Percentiles rank a stretch among this genome's conserved stretches.
Evolutionary conservation across 2,329 filamentous ascomycete genomes (phyloP).

Genomic region (Botrytis tulipae): DNA sequence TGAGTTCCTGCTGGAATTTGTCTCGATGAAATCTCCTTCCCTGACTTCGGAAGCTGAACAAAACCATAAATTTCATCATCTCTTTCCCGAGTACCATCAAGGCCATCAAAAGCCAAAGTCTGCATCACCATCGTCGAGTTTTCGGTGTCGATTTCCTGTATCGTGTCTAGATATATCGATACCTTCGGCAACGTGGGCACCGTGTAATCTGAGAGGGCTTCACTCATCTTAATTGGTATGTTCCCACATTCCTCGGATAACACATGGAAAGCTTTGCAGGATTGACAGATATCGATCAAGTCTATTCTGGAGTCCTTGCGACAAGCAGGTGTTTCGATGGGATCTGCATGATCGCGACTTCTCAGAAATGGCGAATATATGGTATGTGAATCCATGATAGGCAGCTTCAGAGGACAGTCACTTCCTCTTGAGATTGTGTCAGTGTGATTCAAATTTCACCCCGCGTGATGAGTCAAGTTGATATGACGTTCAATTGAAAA

Average conservation of each 20-base stretch:
- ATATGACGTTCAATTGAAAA: background rate
- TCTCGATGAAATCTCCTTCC: background rate
- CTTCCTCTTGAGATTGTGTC: background rate
- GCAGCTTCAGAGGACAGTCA: background rate
- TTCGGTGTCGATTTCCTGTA: background rate
- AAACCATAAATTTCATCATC: background rate
- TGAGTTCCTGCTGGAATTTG: background rate
- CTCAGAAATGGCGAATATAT: background rate
- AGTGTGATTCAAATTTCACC: background rate
- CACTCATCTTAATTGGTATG: constrained; percentile 1
- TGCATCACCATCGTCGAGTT: background rate
- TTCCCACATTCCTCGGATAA: background rate
- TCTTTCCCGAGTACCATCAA: background rate
- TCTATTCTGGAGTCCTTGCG: background rate
- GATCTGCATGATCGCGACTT: background rate
- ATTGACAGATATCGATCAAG: background rate
- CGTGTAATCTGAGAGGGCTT: background rate
- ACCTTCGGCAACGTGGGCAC: background rate
- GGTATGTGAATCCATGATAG: background rate
- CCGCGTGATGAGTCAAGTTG: background rate
- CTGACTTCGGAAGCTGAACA: background rate
- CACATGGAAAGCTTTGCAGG: background rate
- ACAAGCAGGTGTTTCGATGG: background rate
- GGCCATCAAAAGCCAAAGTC: background rate
- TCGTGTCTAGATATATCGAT: background rate